Evolutionary conservation across 2,329 filamentous ascomycete species (phyloP).

Genomic region (Myriangium duriaei): DNA sequence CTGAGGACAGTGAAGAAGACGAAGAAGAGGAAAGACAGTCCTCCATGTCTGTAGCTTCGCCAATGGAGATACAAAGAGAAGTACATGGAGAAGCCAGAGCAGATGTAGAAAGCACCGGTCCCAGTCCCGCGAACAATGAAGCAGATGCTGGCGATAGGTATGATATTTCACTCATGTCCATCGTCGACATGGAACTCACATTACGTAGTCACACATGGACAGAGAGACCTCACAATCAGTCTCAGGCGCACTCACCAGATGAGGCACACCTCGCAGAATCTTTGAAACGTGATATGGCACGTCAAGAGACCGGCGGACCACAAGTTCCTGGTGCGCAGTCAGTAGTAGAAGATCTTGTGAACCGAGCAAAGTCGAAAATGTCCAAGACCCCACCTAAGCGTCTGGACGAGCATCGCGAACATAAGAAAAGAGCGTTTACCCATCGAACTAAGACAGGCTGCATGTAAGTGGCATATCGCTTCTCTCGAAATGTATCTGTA

Average conservation of each 20-base stretch:
- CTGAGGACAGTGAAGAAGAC: not conserved
- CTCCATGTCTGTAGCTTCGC: not conserved
- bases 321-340: not conserved
- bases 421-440: slow-evolving; percentile 6
- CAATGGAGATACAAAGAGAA: not conserved
- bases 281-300: slow-evolving; percentile 4
- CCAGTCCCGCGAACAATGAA: not conserved
- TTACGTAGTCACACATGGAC: not conserved
- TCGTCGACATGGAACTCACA: not conserved
- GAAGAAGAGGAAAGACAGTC: not conserved
- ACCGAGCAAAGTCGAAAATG: not conserved
- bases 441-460: slow-evolving; percentile 8
- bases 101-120: not conserved
- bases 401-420: not conserved
- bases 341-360: not conserved
- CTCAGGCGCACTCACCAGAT: not conserved
- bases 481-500: too few relatives aligned
- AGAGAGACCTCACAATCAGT: too few relatives aligned
- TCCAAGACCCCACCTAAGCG: not conserved
- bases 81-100: not conserved
- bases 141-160: not conserved
- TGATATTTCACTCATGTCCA: not conserved
- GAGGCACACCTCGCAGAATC: slow-evolving; percentile 4
- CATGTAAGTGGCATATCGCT: slow-evolving; percentile 5
- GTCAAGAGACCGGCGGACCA: not conserved